Evolutionary conservation across 345 rosid species (phyloP).

Genomic region (Lepidium didymum): DNA sequence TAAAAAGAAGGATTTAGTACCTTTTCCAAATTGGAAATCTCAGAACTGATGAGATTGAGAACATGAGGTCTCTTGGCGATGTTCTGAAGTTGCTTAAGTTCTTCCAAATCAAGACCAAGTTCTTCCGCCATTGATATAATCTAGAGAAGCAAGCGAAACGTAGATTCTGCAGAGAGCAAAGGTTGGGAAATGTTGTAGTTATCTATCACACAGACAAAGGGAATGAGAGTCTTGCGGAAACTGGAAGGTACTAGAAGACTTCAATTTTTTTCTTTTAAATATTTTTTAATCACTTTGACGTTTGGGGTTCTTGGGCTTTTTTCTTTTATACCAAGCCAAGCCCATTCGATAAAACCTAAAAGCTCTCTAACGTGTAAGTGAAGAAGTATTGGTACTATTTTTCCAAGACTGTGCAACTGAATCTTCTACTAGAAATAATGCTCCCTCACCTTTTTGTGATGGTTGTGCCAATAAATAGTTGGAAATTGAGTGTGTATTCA

Average conservation of each 20-base stretch:
- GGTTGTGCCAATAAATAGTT: too few relatives aligned
- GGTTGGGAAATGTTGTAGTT: not conserved
- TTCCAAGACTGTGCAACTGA: too few relatives aligned
- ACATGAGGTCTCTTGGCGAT: constrained; percentile 74
- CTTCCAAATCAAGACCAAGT: constrained; percentile 57
- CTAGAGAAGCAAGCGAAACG: constrained; percentile 11
- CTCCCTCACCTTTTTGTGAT: too few relatives aligned
- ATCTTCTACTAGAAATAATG: too few relatives aligned
- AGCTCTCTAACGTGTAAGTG: too few relatives aligned
- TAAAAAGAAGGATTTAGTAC: constrained; percentile 12
- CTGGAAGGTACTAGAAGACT: constrained; percentile 23
- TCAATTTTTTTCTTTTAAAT: not conserved
- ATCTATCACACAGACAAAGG: not conserved
- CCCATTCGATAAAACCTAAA: not conserved
- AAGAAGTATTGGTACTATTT: too few relatives aligned
- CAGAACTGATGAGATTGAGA: constrained; percentile 51
- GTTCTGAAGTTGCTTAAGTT: constrained; percentile 62
- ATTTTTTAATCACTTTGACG: not conserved
- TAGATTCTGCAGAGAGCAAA: not conserved
- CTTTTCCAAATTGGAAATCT: constrained; percentile 68
- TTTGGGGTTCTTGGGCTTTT: not conserved
- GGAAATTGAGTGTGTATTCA: too few relatives aligned
- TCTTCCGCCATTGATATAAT: constrained; percentile 55
- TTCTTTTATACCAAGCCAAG: not conserved
- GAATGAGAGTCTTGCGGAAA: not conserved